phyloP scores from a whole-genome alignment of 164 flowering plant species.

The Taxillus chinensis region DNA sequence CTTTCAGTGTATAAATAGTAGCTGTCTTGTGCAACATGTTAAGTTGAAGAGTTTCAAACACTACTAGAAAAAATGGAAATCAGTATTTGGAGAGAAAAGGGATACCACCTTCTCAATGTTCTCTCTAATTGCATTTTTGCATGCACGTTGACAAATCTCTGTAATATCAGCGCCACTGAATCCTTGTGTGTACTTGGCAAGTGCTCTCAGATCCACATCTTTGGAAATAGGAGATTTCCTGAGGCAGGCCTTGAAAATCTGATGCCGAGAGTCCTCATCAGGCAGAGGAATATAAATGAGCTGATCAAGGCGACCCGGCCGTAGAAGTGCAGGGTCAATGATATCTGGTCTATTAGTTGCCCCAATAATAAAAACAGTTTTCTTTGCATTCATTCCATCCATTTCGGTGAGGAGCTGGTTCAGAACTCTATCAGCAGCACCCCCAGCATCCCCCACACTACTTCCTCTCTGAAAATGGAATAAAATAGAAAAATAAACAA shows the following conservation, averaged over 20 bases:
- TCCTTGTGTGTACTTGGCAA: constrained; percentile 28
- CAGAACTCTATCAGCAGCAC: constrained; percentile 34
- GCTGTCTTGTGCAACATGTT: too few relatives aligned
- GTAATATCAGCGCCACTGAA: constrained; percentile 39
- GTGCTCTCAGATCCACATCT: constrained; percentile 19
- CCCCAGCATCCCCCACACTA: constrained; percentile 33
- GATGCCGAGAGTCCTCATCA: constrained; percentile 27
- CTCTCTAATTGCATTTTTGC: constrained; percentile 30
- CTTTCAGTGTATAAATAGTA: too few relatives aligned
- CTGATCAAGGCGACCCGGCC: constrained; percentile 36
- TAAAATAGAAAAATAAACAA: background rate
- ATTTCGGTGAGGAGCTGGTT: constrained; percentile 35
- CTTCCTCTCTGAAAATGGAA: constrained; percentile 24
- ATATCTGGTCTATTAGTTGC: constrained; percentile 39
- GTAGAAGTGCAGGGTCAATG: constrained; percentile 30
- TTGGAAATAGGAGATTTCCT: constrained; percentile 24
- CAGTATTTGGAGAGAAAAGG: too few relatives aligned
- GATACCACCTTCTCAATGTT: constrained; percentile 22
- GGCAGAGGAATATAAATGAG: constrained; percentile 37
- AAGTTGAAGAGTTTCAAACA: too few relatives aligned
- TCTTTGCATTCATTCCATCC: constrained; percentile 39
- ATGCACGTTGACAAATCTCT: constrained; percentile 29
- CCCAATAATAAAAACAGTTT: constrained; percentile 35
- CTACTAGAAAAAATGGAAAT: too few relatives aligned
- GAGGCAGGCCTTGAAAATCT: constrained; percentile 24